Evolutionary conservation across 176 grass and related monocot species (phyloP).

Genomic region (Triticum monococcum): DNA sequence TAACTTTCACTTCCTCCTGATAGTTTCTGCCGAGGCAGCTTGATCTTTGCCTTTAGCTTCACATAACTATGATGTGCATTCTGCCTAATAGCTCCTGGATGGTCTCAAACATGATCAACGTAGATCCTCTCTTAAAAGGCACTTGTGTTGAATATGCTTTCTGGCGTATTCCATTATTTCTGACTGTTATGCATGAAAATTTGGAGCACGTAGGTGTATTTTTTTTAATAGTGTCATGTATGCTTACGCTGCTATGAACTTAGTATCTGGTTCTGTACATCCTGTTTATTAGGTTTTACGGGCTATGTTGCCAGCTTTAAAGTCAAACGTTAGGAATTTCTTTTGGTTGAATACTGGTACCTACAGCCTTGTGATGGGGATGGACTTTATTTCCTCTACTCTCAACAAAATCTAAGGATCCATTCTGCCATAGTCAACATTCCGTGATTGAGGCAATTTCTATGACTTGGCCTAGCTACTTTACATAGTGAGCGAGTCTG

Average conservation of each 20-base stretch:
- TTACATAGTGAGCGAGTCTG: neutral
- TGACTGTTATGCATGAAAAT: neutral
- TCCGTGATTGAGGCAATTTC: neutral
- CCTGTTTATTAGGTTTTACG: neutral
- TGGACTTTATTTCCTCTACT: neutral
- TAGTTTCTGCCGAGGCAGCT: neutral
- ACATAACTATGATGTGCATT: neutral
- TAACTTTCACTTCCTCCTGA: neutral
- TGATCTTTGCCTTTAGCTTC: slow-evolving; percentile 7
- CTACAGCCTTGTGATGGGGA: neutral
- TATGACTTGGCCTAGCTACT: neutral
- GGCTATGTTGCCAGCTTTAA: neutral
- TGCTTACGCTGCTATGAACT: neutral
- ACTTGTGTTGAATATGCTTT: too few relatives aligned
- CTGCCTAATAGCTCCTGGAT: neutral
- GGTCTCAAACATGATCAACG: neutral
- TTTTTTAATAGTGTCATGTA: neutral
- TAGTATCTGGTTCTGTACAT: neutral
- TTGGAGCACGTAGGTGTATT: neutral
- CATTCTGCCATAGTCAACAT: neutral
- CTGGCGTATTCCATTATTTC: neutral
- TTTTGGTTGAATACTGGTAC: neutral
- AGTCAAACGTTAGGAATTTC: neutral
- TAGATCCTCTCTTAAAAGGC: neutral
- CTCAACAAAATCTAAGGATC: neutral